Base-by-base conservation (phyloP, 108 stramenopile species). In the Aurantiochytrium sp. region DNA sequence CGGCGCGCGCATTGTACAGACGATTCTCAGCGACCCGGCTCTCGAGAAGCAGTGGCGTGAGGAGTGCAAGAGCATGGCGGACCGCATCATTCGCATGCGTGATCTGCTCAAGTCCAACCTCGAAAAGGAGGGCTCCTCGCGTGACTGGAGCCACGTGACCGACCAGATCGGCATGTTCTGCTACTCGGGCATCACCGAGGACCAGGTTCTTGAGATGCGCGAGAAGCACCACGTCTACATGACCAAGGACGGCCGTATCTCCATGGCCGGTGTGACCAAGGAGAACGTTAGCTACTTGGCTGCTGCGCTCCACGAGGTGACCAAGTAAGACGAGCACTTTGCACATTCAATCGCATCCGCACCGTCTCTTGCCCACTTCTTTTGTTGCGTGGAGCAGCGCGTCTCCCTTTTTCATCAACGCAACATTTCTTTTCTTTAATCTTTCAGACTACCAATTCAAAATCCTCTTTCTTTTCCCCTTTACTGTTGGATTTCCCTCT, bases 111-210 rank as follows among this genome's bases (percentile, higher is more conserved):
- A 96, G 55, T 88, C 92, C 53, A 92, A 95, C 19, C 92, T 99
- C 90, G 93, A 94, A 58, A 95, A 92, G 51, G 95, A 92, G 23
- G 97, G 97, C 59, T 95, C 95, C 72, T 90, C 91, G 0, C 96
- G 95, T 90, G 94, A 96, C 89, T 99, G 99, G 99, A 92, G 93
- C 60, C 99, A 99, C 93, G 95, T 99, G 42, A 96, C 97, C 4
- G 90, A 95, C 60, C 98, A 99, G 93, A 99, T 98, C 92, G 99
- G 99, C 58, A 99, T 99, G 99, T 99, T 99, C 95, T 97, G 97
- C 90, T 99, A 91, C 92, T 97, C 96, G 19, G 98, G 99, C 60
- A 96, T 99, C 94, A 95, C 92, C 8, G 29, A 92, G 47, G 98
- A 97, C 45, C 96, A 98, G 97, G 97, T 97, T 83, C 95, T 97